Percentiles rank a stretch among this genome's conserved stretches.
Evolutionary conservation across 352 stramenopile genomes (phyloP).

Genomic region (Globisporangium middletonii): DNA sequence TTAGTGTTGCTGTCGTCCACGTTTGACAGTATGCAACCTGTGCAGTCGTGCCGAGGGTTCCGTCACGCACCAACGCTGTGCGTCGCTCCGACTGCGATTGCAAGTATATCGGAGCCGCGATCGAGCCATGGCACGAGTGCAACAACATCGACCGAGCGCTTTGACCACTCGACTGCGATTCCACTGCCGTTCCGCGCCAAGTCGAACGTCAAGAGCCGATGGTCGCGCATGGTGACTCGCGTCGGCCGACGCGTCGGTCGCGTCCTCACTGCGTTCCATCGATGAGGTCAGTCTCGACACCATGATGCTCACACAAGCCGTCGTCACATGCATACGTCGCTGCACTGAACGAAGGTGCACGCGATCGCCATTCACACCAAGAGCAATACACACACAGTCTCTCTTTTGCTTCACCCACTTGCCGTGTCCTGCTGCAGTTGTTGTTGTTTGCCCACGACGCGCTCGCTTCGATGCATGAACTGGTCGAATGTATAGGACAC

Average conservation of each 20-base stretch:
- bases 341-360: no score
- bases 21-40: no score
- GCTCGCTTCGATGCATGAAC: no score
- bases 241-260: neutral
- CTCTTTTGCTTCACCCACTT: no score
- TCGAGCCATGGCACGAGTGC: slow-evolving; percentile 1
- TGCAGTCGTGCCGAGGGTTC: no score
- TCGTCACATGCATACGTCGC: neutral
- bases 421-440: neutral
- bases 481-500: neutral
- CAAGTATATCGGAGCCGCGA: slow-evolving; percentile 2
- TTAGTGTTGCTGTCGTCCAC: no score
- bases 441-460: neutral
- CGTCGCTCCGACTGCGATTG: no score
- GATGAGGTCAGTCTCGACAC: neutral
- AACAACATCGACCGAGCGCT: neutral
- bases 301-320: neutral
- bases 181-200: slow-evolving; percentile 3
- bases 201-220: slow-evolving; percentile 12
- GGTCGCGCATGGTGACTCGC: slow-evolving; percentile 4
- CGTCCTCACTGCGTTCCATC: slow-evolving; percentile 3
- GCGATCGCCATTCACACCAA: no score
- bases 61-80: no score
- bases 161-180: slow-evolving; percentile 6
- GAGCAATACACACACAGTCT: no score